Percentiles rank a stretch among this genome's conserved stretches.
These are phyloP conservation scores for Debaryomyces hansenii DNA, from an alignment of 805 yeast genomes.

Conservation along the genomic window DNA sequence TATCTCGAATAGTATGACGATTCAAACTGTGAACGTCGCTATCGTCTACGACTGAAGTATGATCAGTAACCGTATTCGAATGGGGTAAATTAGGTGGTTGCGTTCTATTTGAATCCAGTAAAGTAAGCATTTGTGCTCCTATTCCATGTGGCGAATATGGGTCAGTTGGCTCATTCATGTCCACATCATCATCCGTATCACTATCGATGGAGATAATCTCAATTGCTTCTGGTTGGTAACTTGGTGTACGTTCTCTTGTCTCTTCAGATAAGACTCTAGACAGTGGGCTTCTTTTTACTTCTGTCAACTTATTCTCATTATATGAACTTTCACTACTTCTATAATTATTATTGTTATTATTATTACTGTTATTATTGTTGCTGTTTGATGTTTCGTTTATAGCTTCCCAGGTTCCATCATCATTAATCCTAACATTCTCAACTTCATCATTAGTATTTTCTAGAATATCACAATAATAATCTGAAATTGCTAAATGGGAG, in stretches of 20 bases:
- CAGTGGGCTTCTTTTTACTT: background rate
- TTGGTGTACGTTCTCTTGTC: background rate
- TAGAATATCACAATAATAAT: conserved; percentile 66
- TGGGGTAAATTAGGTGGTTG: too few relatives aligned
- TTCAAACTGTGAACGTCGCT: too few relatives aligned
- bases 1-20: too few relatives aligned
- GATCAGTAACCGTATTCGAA: too few relatives aligned
- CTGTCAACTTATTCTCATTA: background rate
- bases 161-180: background rate
- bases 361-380: conserved; percentile 1
- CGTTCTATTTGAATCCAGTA: too few relatives aligned
- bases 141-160: too few relatives aligned
- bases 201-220: conserved; percentile 53
- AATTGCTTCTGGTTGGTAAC: conserved; percentile 23
- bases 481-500: conserved; percentile 69
- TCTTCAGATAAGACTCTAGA: background rate
- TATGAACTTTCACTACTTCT: background rate
- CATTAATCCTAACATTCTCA: conserved; percentile 64
- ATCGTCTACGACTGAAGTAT: too few relatives aligned
- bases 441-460: conserved; percentile 50
- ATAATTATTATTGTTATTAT: background rate
- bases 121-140: too few relatives aligned
- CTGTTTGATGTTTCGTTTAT: background rate
- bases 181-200: conserved; percentile 43
- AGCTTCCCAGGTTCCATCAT: conserved; percentile 74